Conservation (phyloP, 78 protist species). For the Dictyostelium firmibasis region DNA sequence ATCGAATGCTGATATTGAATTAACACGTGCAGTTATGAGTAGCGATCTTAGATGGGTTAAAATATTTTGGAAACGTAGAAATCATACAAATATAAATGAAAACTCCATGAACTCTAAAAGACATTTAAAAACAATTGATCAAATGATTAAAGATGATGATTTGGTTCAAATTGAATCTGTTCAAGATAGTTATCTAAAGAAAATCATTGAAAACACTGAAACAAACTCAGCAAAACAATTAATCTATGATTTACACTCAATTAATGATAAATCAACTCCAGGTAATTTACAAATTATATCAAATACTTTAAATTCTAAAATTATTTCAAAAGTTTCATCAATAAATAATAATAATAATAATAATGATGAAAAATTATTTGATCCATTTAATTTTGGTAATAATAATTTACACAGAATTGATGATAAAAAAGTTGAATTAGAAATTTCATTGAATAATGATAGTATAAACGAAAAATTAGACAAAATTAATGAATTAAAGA, state of each 20-base stretch:
- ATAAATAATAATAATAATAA: background rate
- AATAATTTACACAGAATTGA: background rate
- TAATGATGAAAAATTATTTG: background rate
- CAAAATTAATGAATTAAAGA: background rate
- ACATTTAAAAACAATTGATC: background rate
- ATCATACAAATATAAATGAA: background rate
- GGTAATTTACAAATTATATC: background rate
- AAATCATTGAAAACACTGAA: background rate
- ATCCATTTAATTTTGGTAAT: background rate
- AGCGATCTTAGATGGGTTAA: conserved; percentile 63
- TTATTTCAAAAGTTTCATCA: background rate
- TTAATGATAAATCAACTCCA: background rate
- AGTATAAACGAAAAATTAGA: background rate
- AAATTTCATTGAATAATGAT: background rate
- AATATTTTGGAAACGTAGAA: conserved; percentile 43
- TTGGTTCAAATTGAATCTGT: background rate
- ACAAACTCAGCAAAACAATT: conserved; percentile 10
- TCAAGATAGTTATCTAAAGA: background rate
- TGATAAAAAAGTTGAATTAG: conserved; percentile 1
- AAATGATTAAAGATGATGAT: background rate
- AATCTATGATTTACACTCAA: background rate
- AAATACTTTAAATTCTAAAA: background rate
- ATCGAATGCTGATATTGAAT: background rate
- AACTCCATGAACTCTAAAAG: background rate
- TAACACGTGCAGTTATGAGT: conserved; percentile 2